Base-by-base conservation (phyloP, 2,329 filamentous ascomycete genomes). In the Alternaria burnsii region DNA sequence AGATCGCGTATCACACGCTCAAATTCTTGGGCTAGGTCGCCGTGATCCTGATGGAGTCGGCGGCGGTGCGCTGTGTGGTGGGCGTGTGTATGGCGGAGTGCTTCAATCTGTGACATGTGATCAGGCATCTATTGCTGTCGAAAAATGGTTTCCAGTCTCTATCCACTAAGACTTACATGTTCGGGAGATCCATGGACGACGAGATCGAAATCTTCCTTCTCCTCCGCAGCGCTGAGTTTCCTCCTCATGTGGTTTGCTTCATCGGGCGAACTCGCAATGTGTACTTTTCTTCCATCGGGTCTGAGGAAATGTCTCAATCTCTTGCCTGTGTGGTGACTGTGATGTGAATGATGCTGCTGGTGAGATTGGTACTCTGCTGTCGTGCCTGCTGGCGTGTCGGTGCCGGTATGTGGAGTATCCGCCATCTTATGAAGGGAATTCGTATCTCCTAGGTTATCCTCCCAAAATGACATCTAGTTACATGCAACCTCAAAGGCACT, bases 121-220 rank as follows among this genome's bases (percentile, higher is more conserved):
- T 36, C 16, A 46, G 28, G 28, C n/a, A 36, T 36, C 12, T 14
- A 36, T 14, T 16, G 32, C 32, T 16, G 2, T 2, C 5, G 11
- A 36, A 4, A 14, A 16, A 16, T 16, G 12, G 12, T 6, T 14
- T 8, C 12, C 12, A 5, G 16, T 36, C 32, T 36, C 32, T 6
- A 4, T 38, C 34, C 6, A 38, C 3, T 7, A n/a, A 9, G 9
- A 65, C 73, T 56, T 53, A 79, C 74, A 70, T 84, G 82, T 63
- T 83, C 81, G n/a, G 75, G 70, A 4, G 84, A 86, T 9, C 87
- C 87, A 59, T 85, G 84, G 52, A 89, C 80, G n/a, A 87, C 83
- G 11, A 89, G 74, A 65, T 88, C 85, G 54, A 87, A 85, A 51
- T 84, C 80, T 55, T 70, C 73, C 65, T 71, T 72, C 65, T 76